Evolutionary conservation across 495 filamentous ascomycete species (phyloP).

Genomic region (Xylaria bambusicola): DNA sequence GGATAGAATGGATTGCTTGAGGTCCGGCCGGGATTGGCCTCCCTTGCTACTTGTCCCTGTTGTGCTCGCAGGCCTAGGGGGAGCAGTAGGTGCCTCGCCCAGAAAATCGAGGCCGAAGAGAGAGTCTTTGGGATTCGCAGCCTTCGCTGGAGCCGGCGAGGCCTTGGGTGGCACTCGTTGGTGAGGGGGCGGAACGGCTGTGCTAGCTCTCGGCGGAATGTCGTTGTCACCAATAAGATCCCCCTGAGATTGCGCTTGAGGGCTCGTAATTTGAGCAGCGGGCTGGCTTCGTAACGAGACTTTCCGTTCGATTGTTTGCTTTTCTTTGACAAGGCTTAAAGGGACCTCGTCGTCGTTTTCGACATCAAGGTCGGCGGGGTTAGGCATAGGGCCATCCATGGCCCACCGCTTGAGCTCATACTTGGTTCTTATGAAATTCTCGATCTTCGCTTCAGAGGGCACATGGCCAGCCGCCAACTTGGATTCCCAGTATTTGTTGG

Average conservation of each 20-base stretch:
- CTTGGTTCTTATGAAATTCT: slow-evolving; percentile 98
- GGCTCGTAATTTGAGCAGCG: slow-evolving; percentile 32
- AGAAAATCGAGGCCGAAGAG: slow-evolving; percentile 93
- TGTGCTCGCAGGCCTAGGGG: slow-evolving; percentile 73
- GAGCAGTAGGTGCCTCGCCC: slow-evolving; percentile 64
- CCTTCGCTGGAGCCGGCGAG: slow-evolving; percentile 59
- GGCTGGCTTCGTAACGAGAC: slow-evolving; percentile 47
- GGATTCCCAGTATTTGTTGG: slow-evolving; percentile 98
- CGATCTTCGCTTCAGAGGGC: slow-evolving; percentile 98
- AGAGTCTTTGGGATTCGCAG: slow-evolving; percentile 70
- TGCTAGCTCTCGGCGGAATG: slow-evolving; percentile 51
- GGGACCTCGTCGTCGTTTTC: slow-evolving; percentile 83
- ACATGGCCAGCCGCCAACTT: slow-evolving; percentile 89
- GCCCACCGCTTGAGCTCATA: slow-evolving; percentile 98
- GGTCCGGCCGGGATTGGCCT: slow-evolving; percentile 79
- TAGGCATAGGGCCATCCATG: slow-evolving; percentile 93
- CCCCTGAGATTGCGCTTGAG: slow-evolving; percentile 42
- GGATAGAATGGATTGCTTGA: slow-evolving; percentile 96
- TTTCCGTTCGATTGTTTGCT: slow-evolving; percentile 53
- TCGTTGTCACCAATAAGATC: slow-evolving; percentile 55
- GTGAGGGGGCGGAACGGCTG: slow-evolving; percentile 62
- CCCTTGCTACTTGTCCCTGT: slow-evolving; percentile 58
- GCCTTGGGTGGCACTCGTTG: slow-evolving; percentile 68
- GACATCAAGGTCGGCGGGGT: slow-evolving; percentile 80
- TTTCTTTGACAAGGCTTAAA: slow-evolving; percentile 59